A percentile compares a stretch with the other conserved stretches of the same genome.
Evolutionary conservation across 768 basidiomycete genomes (phyloP).

Genomic region (Pleurotus pulmonarius): DNA sequence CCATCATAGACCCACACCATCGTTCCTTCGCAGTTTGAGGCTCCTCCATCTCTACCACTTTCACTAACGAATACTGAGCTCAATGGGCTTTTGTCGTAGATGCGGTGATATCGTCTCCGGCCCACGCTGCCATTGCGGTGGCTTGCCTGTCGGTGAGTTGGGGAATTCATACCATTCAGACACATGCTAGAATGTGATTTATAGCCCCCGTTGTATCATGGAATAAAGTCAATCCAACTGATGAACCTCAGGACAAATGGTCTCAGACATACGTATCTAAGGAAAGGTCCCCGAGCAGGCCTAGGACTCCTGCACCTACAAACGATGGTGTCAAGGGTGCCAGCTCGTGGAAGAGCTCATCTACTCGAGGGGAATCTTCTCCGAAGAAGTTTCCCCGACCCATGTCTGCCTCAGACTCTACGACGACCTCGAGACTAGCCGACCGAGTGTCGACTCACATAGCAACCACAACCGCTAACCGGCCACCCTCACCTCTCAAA

Average conservation of each 20-base stretch:
- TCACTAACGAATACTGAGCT: too few relatives aligned
- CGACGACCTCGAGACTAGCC: conserved; percentile 31
- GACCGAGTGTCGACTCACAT: conserved; percentile 58
- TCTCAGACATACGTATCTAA: conserved; percentile 71
- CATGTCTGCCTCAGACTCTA: conserved; percentile 25
- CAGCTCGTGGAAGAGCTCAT: conserved; percentile 1
- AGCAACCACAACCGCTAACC: conserved; percentile 42
- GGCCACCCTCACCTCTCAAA: conserved; percentile 59
- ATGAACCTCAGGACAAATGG: conserved; percentile 62
- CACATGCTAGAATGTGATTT: not conserved
- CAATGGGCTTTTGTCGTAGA: conserved; percentile 82
- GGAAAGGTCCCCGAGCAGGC: conserved; percentile 42
- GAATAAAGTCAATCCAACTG: conserved; percentile 42
- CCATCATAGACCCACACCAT: not conserved
- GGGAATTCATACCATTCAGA: conserved; percentile 1
- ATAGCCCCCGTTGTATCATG: conserved; percentile 70
- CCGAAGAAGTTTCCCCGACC: conserved; percentile 48
- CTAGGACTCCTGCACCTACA: conserved; percentile 19
- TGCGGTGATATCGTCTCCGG: conserved; percentile 81
- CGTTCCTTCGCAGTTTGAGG: conserved; percentile 8
- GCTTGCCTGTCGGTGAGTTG: conserved; percentile 67
- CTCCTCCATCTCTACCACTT: conserved; percentile 4
- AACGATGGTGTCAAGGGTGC: conserved; percentile 12
- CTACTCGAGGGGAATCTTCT: conserved; percentile 20
- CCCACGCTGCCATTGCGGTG: conserved; percentile 77